Conservation (phyloP, 257 asterid species). For the Solanum medicagineum region DNA sequence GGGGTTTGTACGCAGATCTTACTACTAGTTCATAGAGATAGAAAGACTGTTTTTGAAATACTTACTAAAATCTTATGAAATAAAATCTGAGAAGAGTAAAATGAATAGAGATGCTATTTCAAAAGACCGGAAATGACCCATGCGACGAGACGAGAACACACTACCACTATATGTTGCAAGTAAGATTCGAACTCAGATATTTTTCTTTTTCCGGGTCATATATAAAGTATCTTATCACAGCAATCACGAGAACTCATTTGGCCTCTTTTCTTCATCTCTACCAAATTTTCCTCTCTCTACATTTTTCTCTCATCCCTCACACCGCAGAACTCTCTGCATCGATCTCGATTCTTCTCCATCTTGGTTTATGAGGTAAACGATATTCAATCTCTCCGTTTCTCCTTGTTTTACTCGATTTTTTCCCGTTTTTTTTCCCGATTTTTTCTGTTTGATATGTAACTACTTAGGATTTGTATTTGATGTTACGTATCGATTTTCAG, state of each 20-base stretch:
- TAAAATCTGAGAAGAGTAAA: accelerated
- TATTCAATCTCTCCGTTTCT: not conserved
- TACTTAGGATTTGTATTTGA: not conserved
- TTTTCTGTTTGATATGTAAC: not conserved
- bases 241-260: not conserved
- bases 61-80: not conserved
- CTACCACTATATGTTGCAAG: not conserved
- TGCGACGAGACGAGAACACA: not conserved
- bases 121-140: not conserved
- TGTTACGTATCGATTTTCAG: not conserved
- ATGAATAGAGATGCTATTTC: not conserved
- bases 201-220: not conserved
- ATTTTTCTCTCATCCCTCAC: not conserved
- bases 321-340: not conserved
- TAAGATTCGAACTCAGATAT: not conserved
- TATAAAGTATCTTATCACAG: not conserved
- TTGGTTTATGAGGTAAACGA: conserved; percentile 7
- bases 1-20: too few species aligned
- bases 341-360: not conserved
- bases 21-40: too few species aligned
- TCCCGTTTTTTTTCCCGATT: not conserved
- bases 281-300: not conserved
- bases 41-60: accelerated
- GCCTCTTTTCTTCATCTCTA: not conserved
- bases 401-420: not conserved